Conservation (phyloP, 1,284 basidiomycete species). For the Boletellus sp. region DNA sequence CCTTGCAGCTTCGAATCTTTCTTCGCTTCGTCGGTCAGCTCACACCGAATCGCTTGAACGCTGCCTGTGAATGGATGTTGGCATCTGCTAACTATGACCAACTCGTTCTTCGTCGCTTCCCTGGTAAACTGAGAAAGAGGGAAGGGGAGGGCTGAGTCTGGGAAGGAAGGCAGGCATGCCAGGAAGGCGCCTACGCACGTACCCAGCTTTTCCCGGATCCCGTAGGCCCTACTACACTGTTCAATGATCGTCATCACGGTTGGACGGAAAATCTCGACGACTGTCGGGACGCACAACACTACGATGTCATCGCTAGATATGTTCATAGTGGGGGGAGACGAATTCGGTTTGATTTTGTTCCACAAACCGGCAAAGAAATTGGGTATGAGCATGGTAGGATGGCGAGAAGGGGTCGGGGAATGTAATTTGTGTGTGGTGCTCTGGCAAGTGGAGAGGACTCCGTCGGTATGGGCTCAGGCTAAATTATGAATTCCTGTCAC, state of each 20-base stretch:
- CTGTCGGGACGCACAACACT: slow-evolving; percentile 12
- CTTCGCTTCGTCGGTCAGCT: slow-evolving; percentile 17
- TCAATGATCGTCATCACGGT: not conserved
- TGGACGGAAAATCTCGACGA: not conserved
- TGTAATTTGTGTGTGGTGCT: not conserved
- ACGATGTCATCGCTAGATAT: slow-evolving; percentile 19
- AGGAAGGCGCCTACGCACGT: not conserved
- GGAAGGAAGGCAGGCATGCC: not conserved
- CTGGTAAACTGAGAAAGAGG: slow-evolving; percentile 15
- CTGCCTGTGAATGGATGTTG: slow-evolving; percentile 13
- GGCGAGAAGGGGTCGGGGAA: not conserved
- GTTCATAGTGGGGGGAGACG: not conserved
- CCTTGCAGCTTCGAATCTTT: not conserved
- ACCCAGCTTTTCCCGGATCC: slow-evolving; percentile 27
- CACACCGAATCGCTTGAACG: slow-evolving; percentile 19
- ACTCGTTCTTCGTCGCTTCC: slow-evolving; percentile 8
- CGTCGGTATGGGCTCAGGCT: too few relatives aligned
- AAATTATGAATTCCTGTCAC: too few relatives aligned
- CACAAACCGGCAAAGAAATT: slow-evolving; percentile 1
- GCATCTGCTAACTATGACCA: slow-evolving; percentile 7
- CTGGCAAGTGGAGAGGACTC: too few relatives aligned
- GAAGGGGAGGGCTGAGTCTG: slow-evolving; percentile 3
- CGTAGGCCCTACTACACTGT: slow-evolving; percentile 22
- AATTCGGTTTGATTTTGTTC: slow-evolving; percentile 11
- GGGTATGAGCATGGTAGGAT: not conserved